Evolutionary conservation across 208 protist species (phyloP).

Genomic region (Leishmania mexicana): DNA sequence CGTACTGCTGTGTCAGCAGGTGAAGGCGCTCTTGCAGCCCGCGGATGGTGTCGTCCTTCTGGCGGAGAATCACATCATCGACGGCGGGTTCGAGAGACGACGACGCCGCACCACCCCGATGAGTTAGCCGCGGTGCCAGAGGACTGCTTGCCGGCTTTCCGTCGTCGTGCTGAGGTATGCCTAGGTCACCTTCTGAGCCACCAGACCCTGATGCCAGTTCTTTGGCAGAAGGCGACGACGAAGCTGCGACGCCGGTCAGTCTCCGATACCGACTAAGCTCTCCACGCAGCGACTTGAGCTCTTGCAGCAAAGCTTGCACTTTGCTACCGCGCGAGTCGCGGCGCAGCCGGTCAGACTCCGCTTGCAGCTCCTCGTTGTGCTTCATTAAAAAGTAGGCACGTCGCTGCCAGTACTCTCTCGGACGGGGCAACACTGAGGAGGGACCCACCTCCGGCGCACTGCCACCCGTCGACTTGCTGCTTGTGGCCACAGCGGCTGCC

Average conservation of each 20-base stretch:
- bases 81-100: neutral
- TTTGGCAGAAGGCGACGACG: neutral
- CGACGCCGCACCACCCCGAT: neutral
- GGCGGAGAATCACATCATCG: conserved; percentile 14
- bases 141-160: neutral
- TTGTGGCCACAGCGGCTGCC: neutral
- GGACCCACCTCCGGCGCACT: neutral
- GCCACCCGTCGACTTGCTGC: neutral
- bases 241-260: neutral
- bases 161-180: neutral
- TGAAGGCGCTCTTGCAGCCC: conserved; percentile 25
- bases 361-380: conserved; percentile 30
- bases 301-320: conserved; percentile 38
- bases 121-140: neutral
- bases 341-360: conserved; percentile 37
- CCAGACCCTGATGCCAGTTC: neutral
- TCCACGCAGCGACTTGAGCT: conserved; percentile 43
- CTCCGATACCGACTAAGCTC: conserved; percentile 38
- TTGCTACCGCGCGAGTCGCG: conserved; percentile 48
- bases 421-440: neutral
- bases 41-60: conserved; percentile 29
- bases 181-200: neutral
- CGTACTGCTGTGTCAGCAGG: conserved; percentile 29
- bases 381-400: conserved; percentile 42
- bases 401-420: conserved; percentile 30